Evolutionary conservation across 257 asterid genomes (phyloP).

Genomic region (Solanum bulbocastanum): DNA sequence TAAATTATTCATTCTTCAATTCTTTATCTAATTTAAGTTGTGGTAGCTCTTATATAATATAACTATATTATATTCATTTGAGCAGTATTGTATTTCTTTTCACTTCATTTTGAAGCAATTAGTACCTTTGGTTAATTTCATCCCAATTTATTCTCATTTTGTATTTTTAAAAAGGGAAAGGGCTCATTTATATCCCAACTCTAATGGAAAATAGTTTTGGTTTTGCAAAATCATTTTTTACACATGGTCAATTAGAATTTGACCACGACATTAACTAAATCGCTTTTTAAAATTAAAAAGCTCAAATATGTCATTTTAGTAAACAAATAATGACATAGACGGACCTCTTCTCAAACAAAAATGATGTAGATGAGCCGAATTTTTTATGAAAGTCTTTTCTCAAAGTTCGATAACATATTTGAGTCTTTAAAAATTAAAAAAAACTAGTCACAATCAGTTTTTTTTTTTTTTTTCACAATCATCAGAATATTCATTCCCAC

Average conservation of each 20-base stretch:
- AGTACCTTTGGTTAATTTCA: background rate
- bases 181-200: background rate
- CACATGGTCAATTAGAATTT: accelerated
- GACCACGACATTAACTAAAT: too few relatives aligned
- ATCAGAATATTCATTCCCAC: too few relatives aligned
- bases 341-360: accelerated
- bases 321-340: too few relatives aligned
- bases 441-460: background rate
- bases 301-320: too few relatives aligned
- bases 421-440: accelerated
- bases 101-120: background rate
- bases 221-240: background rate
- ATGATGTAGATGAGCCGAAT: accelerated
- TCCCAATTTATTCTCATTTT: background rate
- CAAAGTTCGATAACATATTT: background rate
- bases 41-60: background rate
- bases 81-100: background rate
- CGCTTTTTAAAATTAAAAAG: too few relatives aligned
- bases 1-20: background rate
- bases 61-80: background rate
- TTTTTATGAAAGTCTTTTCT: background rate
- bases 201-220: background rate
- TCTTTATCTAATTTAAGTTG: background rate
- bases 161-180: background rate
- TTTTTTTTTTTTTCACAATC: too few relatives aligned